These are phyloP conservation scores for Ceratobasidium sp. DNA, from an alignment of 1,284 basidiomycete species.

Conservation along the genomic window DNA sequence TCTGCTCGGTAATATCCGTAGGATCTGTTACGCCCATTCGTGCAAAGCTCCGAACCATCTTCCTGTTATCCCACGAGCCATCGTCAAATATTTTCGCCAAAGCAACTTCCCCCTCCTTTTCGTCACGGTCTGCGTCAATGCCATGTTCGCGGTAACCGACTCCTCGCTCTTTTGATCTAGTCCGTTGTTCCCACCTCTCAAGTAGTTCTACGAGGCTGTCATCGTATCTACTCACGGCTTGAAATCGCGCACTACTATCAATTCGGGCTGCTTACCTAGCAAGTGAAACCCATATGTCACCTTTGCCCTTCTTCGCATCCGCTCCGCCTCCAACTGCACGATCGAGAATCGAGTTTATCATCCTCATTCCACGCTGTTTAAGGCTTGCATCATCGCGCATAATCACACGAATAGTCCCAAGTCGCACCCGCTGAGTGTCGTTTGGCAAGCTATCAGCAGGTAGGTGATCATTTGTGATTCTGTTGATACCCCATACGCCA, in stretches of 20 bases:
- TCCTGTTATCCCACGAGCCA: slow-evolving; percentile 74
- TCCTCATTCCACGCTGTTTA: slow-evolving; percentile 57
- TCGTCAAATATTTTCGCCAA: slow-evolving; percentile 64
- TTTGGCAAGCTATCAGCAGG: slow-evolving; percentile 64
- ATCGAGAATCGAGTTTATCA: slow-evolving; percentile 17
- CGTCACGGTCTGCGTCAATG: slow-evolving; percentile 58
- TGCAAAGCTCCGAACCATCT: slow-evolving; percentile 83
- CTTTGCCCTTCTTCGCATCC: slow-evolving; percentile 53
- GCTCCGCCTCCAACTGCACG: slow-evolving; percentile 46
- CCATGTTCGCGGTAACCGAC: slow-evolving; percentile 60
- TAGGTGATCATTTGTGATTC: slow-evolving; percentile 29
- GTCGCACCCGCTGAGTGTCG: slow-evolving; percentile 66
- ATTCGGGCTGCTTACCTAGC: slow-evolving; percentile 61
- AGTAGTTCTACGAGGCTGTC: slow-evolving; percentile 74
- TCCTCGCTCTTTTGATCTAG: slow-evolving; percentile 60
- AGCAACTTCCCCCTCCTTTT: slow-evolving; percentile 54
- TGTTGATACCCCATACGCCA: slow-evolving; percentile 44
- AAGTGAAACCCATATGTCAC: slow-evolving; percentile 79
- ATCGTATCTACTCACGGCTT: slow-evolving; percentile 63
- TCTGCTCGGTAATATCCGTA: slow-evolving; percentile 51
- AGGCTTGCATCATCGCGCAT: slow-evolving; percentile 52
- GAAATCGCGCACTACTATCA: background rate
- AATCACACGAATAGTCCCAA: slow-evolving; percentile 59
- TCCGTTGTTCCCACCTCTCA: slow-evolving; percentile 70
- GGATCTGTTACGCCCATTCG: slow-evolving; percentile 64